Evolutionary conservation across 306 rosid genomes (phyloP).

Genomic region (Dicorynia guianensis): DNA sequence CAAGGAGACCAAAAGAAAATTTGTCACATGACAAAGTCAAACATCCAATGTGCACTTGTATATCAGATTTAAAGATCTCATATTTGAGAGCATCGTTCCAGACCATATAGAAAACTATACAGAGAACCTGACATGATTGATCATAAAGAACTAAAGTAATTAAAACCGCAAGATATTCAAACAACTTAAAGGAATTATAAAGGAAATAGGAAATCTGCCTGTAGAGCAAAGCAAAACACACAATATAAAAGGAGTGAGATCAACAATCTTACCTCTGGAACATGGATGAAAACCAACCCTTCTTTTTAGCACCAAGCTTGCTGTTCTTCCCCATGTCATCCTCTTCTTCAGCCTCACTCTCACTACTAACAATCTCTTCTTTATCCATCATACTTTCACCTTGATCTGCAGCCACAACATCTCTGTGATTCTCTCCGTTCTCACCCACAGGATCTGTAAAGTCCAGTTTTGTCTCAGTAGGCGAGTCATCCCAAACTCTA

Average conservation of each 20-base stretch:
- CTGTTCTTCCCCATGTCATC: slow-evolving; percentile 65
- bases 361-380: slow-evolving; percentile 90
- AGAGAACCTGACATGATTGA: too few species aligned
- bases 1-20: slow-evolving; percentile 30
- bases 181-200: too few species aligned
- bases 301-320: slow-evolving; percentile 86
- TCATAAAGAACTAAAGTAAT: too few species aligned
- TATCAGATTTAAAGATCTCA: slow-evolving; percentile 11
- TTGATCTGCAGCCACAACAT: slow-evolving; percentile 79
- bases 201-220: background rate
- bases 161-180: too few species aligned
- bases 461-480: slow-evolving; percentile 32
- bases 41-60: slow-evolving; percentile 4
- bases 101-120: background rate
- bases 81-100: slow-evolving; percentile 5
- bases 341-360: slow-evolving; percentile 84
- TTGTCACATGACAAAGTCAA: slow-evolving; percentile 15
- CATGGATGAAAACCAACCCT: slow-evolving; percentile 98
- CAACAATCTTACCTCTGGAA: slow-evolving; percentile 76
- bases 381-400: slow-evolving; percentile 99
- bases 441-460: slow-evolving; percentile 37
- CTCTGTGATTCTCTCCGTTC: slow-evolving; percentile 67
- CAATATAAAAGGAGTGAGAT: slow-evolving; percentile 4
- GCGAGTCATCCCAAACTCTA: slow-evolving; percentile 35
- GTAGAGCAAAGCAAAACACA: slow-evolving; percentile 28